A percentile compares a stretch with the other conserved stretches of the same genome.
phyloP scores from a whole-genome alignment of 441 rosid genomes.

The Brassica hybrid region DNA sequence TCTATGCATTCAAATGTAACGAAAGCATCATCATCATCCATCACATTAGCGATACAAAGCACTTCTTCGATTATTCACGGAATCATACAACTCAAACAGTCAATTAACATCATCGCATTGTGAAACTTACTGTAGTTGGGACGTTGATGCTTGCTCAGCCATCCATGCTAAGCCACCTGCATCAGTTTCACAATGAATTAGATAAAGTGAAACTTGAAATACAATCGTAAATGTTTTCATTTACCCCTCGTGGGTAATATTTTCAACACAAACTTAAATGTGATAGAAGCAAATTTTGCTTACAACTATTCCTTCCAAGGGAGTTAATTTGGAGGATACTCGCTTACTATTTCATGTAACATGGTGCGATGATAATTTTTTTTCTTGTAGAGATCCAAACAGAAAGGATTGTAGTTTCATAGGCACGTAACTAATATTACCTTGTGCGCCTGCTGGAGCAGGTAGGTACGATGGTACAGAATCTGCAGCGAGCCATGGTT shows the following conservation, averaged over 20 bases:
- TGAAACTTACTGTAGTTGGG: slow-evolving; percentile 73
- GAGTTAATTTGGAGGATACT: slow-evolving; percentile 20
- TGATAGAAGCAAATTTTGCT: slow-evolving; percentile 14
- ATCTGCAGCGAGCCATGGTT: slow-evolving; percentile 79
- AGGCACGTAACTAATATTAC: slow-evolving; percentile 36
- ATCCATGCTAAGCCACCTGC: slow-evolving; percentile 78
- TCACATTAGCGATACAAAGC: slow-evolving; percentile 10
- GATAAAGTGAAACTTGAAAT: slow-evolving; percentile 16
- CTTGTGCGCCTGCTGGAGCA: slow-evolving; percentile 64
- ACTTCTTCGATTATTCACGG: background rate
- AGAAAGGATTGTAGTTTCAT: background rate
- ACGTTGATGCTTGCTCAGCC: slow-evolving; percentile 60
- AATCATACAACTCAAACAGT: slow-evolving; percentile 11
- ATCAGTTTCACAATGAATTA: slow-evolving; percentile 36
- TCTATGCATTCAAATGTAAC: background rate
- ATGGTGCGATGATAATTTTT: background rate
- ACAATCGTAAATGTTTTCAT: background rate
- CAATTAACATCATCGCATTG: background rate
- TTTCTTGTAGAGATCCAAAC: slow-evolving; percentile 1
- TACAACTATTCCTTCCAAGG: slow-evolving; percentile 2
- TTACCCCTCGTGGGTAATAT: background rate
- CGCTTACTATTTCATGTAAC: slow-evolving; percentile 4
- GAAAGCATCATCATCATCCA: background rate
- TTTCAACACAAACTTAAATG: slow-evolving; percentile 6
- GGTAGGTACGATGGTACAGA: slow-evolving; percentile 49